These are phyloP conservation scores for Pichia thaimueangensis DNA, from an alignment of 805 yeast species.

Conservation along the genomic window DNA sequence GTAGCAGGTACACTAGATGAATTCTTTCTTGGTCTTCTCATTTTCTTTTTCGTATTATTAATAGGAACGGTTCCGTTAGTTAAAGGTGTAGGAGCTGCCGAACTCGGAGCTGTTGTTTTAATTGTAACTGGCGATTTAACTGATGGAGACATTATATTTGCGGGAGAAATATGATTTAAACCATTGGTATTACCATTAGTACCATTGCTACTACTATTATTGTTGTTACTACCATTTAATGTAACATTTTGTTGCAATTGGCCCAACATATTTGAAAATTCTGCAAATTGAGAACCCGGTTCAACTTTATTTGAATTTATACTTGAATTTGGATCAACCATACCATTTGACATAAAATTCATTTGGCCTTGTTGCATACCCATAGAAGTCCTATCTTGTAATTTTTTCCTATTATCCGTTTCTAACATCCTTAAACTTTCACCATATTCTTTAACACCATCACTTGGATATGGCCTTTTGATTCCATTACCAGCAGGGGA, in stretches of 20 bases:
- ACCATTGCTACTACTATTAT: no score
- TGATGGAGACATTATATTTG: slow-evolving; percentile 1
- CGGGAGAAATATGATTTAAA: slow-evolving; percentile 1
- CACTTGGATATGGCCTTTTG: slow-evolving; percentile 3
- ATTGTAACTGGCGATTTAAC: slow-evolving; percentile 1
- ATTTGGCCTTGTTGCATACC: background rate
- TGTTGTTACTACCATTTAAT: background rate
- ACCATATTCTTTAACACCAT: slow-evolving; percentile 63
- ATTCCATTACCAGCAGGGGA: slow-evolving; percentile 11
- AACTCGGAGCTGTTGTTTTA: slow-evolving; percentile 12
- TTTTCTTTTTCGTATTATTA: slow-evolving; percentile 13
- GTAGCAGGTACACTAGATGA: slow-evolving; percentile 30
- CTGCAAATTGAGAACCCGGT: slow-evolving; percentile 15
- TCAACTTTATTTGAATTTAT: slow-evolving; percentile 9
- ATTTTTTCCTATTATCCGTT: slow-evolving; percentile 64
- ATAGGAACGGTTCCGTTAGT: slow-evolving; percentile 11
- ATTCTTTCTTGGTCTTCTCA: slow-evolving; percentile 20
- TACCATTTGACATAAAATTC: background rate
- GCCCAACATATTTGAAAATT: slow-evolving; percentile 17
- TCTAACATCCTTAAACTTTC: slow-evolving; percentile 71
- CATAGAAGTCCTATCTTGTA: slow-evolving; percentile 20
- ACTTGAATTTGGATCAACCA: slow-evolving; percentile 13
- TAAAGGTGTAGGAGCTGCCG: slow-evolving; percentile 8
- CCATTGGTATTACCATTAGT: background rate
- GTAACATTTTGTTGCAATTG: slow-evolving; percentile 11